Conservation (phyloP, 768 basidiomycete genomes). For the Tulasnella sp. region DNA sequence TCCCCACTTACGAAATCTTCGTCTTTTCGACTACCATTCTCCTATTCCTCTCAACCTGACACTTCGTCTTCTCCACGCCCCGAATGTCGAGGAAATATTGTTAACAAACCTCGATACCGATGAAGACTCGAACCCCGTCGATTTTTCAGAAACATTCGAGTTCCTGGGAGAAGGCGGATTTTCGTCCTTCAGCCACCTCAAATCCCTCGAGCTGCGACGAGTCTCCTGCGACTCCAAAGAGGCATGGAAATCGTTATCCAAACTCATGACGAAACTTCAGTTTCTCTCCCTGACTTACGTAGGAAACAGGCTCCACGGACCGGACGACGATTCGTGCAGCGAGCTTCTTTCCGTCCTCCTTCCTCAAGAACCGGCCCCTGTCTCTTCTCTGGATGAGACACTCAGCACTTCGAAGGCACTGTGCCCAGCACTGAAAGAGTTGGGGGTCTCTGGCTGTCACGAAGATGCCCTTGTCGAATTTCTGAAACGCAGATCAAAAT, state of each 20-base stretch:
- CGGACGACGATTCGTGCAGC: neutral
- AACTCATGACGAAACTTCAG: neutral
- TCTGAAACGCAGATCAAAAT: neutral
- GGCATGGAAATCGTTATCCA: neutral
- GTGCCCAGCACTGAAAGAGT: neutral
- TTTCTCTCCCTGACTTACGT: neutral
- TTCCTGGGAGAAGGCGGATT: neutral
- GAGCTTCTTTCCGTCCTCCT: neutral
- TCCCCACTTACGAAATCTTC: neutral
- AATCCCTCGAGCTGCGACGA: neutral
- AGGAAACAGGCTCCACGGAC: neutral
- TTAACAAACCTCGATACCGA: neutral
- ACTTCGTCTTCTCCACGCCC: neutral
- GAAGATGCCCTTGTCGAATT: neutral
- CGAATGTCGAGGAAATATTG: neutral
- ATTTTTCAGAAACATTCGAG: neutral
- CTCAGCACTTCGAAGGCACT: neutral
- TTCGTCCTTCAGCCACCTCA: neutral
- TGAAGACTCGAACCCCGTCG: neutral
- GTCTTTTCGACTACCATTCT: neutral
- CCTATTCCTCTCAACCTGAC: neutral
- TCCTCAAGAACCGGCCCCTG: neutral
- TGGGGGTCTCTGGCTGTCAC: neutral
- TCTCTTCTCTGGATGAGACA: neutral
- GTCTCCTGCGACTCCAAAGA: neutral